A percentile compares a stretch with the other conserved stretches of the same genome.
Conservation (phyloP, 495 filamentous ascomycete species). For the Saxophila tyrrhenica region DNA sequence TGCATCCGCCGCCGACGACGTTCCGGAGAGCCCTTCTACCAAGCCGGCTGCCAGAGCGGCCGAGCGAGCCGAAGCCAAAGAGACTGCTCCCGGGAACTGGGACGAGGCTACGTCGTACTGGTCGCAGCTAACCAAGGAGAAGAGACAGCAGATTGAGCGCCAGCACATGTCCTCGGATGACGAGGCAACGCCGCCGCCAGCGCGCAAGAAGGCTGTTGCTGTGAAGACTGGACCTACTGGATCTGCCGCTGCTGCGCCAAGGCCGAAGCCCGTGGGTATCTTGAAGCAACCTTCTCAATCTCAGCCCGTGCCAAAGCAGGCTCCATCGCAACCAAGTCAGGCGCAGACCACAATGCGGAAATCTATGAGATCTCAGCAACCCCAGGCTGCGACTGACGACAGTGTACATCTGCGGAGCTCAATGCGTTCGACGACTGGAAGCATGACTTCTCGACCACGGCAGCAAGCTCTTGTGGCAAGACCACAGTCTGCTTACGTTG, state of each 20-base stretch:
- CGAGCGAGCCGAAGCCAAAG: background rate
- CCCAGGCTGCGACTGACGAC: slow-evolving; percentile 5
- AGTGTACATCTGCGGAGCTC: slow-evolving; percentile 33
- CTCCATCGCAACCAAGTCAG: background rate
- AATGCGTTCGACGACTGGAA: slow-evolving; percentile 27
- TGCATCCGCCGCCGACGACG: background rate
- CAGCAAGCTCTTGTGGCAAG: slow-evolving; percentile 7
- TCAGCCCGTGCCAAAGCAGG: background rate
- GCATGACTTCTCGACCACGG: slow-evolving; percentile 12
- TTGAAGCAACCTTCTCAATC: background rate
- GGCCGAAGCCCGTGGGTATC: background rate
- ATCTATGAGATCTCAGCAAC: slow-evolving; percentile 6
- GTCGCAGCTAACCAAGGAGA: slow-evolving; percentile 48
- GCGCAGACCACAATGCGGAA: slow-evolving; percentile 15
- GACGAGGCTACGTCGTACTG: slow-evolving; percentile 51
- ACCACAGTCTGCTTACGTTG: slow-evolving; percentile 1
- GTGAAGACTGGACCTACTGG: slow-evolving; percentile 4
- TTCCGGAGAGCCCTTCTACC: slow-evolving; percentile 5
- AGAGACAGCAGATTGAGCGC: slow-evolving; percentile 44
- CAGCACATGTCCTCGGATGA: slow-evolving; percentile 42
- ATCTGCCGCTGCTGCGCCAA: background rate
- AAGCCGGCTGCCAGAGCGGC: background rate
- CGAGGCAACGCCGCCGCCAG: slow-evolving; percentile 35
- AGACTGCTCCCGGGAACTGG: slow-evolving; percentile 38
- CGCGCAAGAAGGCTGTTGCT: slow-evolving; percentile 21